Percentiles rank a stretch among this genome's conserved stretches.
These are phyloP conservation scores for Verticillium klebahnii DNA, from an alignment of 2,329 filamentous ascomycete species.

Conservation along the genomic window DNA sequence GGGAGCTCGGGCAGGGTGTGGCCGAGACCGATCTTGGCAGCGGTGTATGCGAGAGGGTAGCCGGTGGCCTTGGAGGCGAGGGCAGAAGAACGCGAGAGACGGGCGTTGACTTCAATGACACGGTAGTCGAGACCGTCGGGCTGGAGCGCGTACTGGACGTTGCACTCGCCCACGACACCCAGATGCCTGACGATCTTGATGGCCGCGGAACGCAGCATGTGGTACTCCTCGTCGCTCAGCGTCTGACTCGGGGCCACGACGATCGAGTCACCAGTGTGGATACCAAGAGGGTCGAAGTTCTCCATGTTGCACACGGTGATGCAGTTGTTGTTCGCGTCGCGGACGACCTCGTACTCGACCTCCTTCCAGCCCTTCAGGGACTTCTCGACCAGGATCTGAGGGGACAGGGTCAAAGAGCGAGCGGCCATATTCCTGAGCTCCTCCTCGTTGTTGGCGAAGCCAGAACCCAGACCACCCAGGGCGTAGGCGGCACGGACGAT, in stretches of 20 bases:
- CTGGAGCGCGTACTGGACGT: constrained; percentile 95
- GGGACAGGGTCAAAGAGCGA: constrained; percentile 85
- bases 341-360: constrained; percentile 96
- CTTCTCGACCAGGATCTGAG: constrained; percentile 97
- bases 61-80: constrained; percentile 97
- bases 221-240: constrained; percentile 95
- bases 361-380: constrained; percentile 99
- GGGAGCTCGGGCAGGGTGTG: constrained; percentile 93
- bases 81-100: constrained; percentile 94
- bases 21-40: constrained; percentile 95
- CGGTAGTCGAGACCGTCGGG: constrained; percentile 96
- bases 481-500: constrained; percentile 97
- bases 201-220: constrained; percentile 95
- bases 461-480: constrained; percentile 90
- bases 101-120: constrained; percentile 98
- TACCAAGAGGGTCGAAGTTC: constrained; percentile 96
- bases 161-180: constrained; percentile 96
- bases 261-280: constrained; percentile 98
- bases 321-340: constrained; percentile 97
- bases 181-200: constrained; percentile 98
- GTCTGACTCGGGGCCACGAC: constrained; percentile 97
- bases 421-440: constrained; percentile 93
- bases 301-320: constrained; percentile 38
- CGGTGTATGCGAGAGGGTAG: constrained; percentile 94
- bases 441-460: constrained; percentile 90